Base-by-base conservation (phyloP, 2,329 filamentous ascomycete species). In the Thielaviopsis euricoi region DNA sequence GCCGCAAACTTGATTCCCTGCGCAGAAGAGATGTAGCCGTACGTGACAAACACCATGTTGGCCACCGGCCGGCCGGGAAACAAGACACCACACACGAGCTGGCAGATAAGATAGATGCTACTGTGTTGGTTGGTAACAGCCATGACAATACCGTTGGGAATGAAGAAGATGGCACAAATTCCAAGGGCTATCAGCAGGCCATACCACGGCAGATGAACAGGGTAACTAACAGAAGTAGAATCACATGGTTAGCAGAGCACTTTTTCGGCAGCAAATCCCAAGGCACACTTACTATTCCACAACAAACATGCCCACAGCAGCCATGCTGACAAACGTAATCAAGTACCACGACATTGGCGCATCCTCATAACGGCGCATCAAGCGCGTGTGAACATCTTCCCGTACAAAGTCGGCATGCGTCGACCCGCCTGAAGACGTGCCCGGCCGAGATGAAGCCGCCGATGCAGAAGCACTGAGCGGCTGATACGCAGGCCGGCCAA, bases 11-110 rank as follows among this genome's bases (percentile, higher is more conserved):
- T 93, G 68, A 94, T 85, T 26, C 89, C 89, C 71, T 95, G 89
- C 0, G 87, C 86, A 0, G 86, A 90, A 4, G 86, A 89, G 66
- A 93, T 93, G 70, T 93, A 94, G 61, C 87, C 88, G 67, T 93
- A 95, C 0, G 87, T 93, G 53, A 91, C 87, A 65, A 94, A 95
- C 40, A 94, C 87, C 89, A 94, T 94, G 69, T 94, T 93, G 55
- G 88, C 89, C 12, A 94, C 87, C 1, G 89, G 89, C 1, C 86
- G 83, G 26, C 89, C 89, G 0, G 88, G 88, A 67, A 94, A 94
- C 17, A 89, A 76, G 55, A 80, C 82, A 57, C 89, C 89, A 62
- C 87, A 91, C 62, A 93, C 83, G 59, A 94, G 78, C 69, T 93
- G 88, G 68, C 87, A 91, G 64, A 93, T 87, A 40, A 93, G 77